phyloP scores from a whole-genome alignment of 768 basidiomycete species.

The Hericium alpestre region DNA sequence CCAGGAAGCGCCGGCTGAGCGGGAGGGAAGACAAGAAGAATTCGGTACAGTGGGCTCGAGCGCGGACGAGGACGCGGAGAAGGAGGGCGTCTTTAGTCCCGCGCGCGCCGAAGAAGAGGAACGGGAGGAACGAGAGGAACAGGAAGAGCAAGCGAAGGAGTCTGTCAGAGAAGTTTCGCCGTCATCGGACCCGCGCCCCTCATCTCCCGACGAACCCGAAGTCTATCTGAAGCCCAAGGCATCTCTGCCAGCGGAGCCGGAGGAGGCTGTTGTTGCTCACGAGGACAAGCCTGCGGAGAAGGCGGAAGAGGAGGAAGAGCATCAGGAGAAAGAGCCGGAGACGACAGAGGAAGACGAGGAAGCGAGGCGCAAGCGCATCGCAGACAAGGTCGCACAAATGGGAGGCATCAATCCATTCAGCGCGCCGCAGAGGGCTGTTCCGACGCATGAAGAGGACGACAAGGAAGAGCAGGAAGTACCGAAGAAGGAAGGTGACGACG shows the following conservation, averaged over 20 bases:
- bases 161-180: not conserved
- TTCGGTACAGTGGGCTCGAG: not conserved
- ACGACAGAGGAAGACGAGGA: conserved; percentile 37
- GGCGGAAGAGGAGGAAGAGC: conserved; percentile 23
- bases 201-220: not conserved
- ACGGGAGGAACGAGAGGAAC: not conserved
- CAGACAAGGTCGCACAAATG: conserved; percentile 50
- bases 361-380: conserved; percentile 44
- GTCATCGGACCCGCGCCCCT: conserved; percentile 4
- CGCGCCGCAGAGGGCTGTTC: conserved; percentile 15
- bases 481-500: conserved; percentile 11
- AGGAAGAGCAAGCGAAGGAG: not conserved
- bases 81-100: not conserved
- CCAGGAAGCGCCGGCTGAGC: not conserved
- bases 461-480: conserved; percentile 1
- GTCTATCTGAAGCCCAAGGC: not conserved
- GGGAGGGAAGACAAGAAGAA: not conserved
- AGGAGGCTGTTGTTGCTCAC: not conserved
- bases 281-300: not conserved
- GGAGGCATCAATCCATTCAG: conserved; percentile 51
- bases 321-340: conserved; percentile 36
- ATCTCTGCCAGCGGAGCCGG: not conserved
- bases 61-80: conserved; percentile 5
- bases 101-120: not conserved
- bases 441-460: conserved; percentile 3